These are phyloP conservation scores for Auricularia heimuer DNA, from an alignment of 768 basidiomycete species.

Conservation along the genomic window DNA sequence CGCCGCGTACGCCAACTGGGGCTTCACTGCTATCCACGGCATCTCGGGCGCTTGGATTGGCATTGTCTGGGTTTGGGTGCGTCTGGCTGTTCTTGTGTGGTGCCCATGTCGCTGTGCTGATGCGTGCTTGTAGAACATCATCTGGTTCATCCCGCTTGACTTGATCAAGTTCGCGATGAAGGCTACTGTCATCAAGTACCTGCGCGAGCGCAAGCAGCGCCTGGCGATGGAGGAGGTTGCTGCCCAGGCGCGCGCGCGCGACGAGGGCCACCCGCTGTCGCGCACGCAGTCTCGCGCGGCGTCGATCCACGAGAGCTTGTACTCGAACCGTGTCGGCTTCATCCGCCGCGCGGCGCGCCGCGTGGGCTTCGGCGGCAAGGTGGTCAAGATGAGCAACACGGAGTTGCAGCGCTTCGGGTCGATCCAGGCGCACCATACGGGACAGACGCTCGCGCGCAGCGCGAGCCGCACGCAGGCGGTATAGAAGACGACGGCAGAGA, in stretches of 20 bases:
- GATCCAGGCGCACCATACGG: constrained; percentile 74
- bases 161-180: constrained; percentile 96
- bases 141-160: constrained; percentile 95
- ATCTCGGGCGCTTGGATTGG: constrained; percentile 95
- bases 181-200: constrained; percentile 76
- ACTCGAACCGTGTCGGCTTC: constrained; percentile 93
- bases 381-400: constrained; percentile 62
- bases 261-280: constrained; percentile 59
- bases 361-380: constrained; percentile 66
- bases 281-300: constrained; percentile 86
- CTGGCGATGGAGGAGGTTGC: constrained; percentile 31
- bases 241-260: constrained; percentile 21
- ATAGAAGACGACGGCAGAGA: background rate
- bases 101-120: constrained; percentile 10
- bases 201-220: constrained; percentile 55
- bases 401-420: constrained; percentile 80
- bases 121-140: constrained; percentile 54
- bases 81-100: constrained; percentile 19
- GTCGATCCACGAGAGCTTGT: constrained; percentile 83
- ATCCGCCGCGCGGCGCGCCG: constrained; percentile 79
- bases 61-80: constrained; percentile 92
- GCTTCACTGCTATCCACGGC: constrained; percentile 73
- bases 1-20: constrained; percentile 87
- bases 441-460: constrained; percentile 57
- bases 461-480: background rate